A percentile compares a stretch with the other conserved stretches of the same genome.
Conservation (phyloP, 2,329 filamentous ascomycete genomes). For the Ambrosiella xylebori region DNA sequence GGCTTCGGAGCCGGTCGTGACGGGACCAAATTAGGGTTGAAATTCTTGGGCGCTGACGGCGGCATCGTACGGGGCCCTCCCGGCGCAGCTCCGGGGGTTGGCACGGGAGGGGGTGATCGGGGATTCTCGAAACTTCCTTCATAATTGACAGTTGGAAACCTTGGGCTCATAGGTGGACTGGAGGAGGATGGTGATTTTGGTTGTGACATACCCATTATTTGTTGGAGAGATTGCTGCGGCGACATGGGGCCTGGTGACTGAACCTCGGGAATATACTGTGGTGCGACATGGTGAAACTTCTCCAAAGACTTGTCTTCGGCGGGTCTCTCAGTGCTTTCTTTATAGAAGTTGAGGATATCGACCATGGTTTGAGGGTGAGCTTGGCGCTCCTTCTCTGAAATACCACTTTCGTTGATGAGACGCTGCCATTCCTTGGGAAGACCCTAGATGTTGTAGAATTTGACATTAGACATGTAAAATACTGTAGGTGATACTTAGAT, state of each 20-base stretch:
- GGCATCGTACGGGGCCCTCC: conserved; percentile 22
- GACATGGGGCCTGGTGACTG: conserved; percentile 23
- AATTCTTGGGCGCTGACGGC: conserved; percentile 28
- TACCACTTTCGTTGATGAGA: conserved; percentile 85
- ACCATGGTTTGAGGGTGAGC: conserved; percentile 92
- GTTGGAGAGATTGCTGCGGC: conserved; percentile 36
- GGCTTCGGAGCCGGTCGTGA: conserved; percentile 75
- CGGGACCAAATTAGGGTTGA: conserved; percentile 45
- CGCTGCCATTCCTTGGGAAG: conserved; percentile 97
- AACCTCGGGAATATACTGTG: conserved; percentile 30
- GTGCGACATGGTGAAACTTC: conserved; percentile 81
- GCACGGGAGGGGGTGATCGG: conserved; percentile 77
- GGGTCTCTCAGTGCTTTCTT: conserved; percentile 69
- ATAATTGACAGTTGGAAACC: conserved; percentile 70
- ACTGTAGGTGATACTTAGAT: not conserved
- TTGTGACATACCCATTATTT: conserved; percentile 36
- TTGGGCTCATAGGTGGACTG: conserved; percentile 67
- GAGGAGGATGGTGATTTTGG: conserved; percentile 30
- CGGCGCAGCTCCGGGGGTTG: conserved; percentile 21
- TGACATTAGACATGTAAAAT: not conserved
- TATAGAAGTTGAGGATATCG: conserved; percentile 92
- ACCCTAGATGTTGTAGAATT: conserved; percentile 41
- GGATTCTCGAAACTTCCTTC: conserved; percentile 96
- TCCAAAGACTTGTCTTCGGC: conserved; percentile 82
- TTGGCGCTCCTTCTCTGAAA: conserved; percentile 87